Percentiles rank a stretch among this genome's conserved stretches.
Conservation (phyloP, 192 early-diverging fungal genomes). For the Rhizoclosmatium globosum region DNA sequence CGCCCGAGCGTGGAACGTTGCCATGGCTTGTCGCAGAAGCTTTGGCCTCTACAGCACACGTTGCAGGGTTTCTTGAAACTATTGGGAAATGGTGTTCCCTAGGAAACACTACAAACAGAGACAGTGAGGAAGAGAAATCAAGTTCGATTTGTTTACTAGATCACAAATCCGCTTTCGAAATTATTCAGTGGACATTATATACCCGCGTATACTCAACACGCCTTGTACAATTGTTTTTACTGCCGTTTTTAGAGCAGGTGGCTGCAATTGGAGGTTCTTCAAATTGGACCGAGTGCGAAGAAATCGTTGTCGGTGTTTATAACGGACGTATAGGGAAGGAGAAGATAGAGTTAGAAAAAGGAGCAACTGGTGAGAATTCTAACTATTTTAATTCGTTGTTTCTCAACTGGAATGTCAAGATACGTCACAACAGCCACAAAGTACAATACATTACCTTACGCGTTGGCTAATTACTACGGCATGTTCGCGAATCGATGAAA, state of each 20-base stretch:
- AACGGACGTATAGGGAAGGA: constrained; percentile 25
- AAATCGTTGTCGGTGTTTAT: constrained; percentile 21
- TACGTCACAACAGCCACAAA: background rate
- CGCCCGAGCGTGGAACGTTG: background rate
- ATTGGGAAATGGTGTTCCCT: background rate
- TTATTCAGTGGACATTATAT: constrained; percentile 17
- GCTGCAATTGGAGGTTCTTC: constrained; percentile 13
- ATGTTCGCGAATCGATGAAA: background rate
- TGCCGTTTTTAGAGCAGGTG: constrained; percentile 27
- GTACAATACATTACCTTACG: constrained; percentile 21
- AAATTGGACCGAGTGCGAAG: constrained; percentile 21
- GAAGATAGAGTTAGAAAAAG: background rate
- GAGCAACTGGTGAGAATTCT: background rate
- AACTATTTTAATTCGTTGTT: too few species aligned
- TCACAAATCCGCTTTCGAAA: background rate
- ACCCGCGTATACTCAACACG: background rate
- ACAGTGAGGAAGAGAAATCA: background rate
- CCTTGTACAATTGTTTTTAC: constrained; percentile 17
- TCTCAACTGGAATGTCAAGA: background rate
- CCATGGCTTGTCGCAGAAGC: constrained; percentile 7
- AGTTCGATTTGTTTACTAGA: background rate
- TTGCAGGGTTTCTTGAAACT: constrained; percentile 10
- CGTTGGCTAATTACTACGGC: constrained; percentile 19
- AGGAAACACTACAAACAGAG: background rate
- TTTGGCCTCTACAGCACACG: background rate